Conservation (phyloP, 2,329 filamentous ascomycete species). For the Microdochium nivale region DNA sequence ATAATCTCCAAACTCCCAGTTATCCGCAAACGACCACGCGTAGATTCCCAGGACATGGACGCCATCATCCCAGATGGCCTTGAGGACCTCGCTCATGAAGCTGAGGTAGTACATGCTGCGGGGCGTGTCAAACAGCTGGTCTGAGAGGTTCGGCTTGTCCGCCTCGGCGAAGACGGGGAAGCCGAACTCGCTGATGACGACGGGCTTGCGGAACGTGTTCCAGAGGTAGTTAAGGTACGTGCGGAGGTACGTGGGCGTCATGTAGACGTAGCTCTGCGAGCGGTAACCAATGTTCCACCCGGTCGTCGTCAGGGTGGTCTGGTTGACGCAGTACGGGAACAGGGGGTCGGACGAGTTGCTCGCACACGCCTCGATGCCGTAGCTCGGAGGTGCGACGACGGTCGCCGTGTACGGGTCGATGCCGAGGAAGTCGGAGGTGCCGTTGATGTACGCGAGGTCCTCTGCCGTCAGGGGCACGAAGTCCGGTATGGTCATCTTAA, state of each 20-base stretch:
- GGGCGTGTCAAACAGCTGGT: constrained; percentile 44
- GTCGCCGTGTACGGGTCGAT: constrained; percentile 51
- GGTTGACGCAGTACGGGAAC: constrained; percentile 44
- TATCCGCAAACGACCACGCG: constrained; percentile 44
- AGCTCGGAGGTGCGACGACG: constrained; percentile 37
- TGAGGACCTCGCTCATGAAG: constrained; percentile 45
- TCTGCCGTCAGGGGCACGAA: constrained; percentile 35
- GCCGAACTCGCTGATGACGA: constrained; percentile 46
- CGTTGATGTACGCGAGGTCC: constrained; percentile 39
- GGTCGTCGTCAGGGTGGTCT: constrained; percentile 33
- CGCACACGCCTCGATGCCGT: constrained; percentile 38
- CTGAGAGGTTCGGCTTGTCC: constrained; percentile 27
- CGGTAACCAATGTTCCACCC: constrained; percentile 52
- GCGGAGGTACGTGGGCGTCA: constrained; percentile 48
- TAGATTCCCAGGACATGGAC: constrained; percentile 45
- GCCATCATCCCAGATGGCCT: constrained; percentile 46
- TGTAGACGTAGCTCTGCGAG: constrained; percentile 47
- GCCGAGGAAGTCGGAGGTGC: constrained; percentile 45
- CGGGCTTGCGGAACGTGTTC: constrained; percentile 44
- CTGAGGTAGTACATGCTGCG: constrained; percentile 45
- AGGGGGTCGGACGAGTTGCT: constrained; percentile 32
- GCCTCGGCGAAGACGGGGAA: constrained; percentile 44
- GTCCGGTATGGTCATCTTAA: constrained; percentile 33
- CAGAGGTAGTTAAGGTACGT: constrained; percentile 47
- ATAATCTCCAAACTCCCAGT: constrained; percentile 47